Evolutionary conservation across 2,329 filamentous ascomycete genomes (phyloP).

Genomic region (Ceratocystis diversiconidia): DNA sequence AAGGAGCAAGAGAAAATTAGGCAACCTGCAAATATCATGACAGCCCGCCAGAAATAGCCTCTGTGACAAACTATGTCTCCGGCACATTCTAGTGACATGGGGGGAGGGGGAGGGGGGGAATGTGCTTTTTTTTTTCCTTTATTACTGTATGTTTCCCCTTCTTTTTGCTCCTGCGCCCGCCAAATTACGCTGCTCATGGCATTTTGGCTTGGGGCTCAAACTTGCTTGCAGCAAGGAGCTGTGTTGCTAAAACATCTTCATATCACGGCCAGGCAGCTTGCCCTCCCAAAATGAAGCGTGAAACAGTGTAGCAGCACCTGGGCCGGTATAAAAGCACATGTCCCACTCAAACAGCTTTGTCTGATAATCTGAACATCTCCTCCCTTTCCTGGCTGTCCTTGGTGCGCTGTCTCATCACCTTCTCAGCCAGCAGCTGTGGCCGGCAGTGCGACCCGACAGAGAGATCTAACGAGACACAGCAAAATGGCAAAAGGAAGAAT

Average conservation of each 20-base stretch:
- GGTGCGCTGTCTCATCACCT: not conserved
- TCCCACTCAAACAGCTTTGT: not conserved
- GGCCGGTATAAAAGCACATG: not conserved
- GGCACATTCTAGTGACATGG: not conserved
- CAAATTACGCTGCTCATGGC: not conserved
- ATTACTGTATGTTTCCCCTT: not conserved
- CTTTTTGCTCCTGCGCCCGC: not conserved
- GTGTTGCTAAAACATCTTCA: not conserved
- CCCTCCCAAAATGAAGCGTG: not conserved
- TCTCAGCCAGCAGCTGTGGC: not conserved
- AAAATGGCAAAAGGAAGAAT: not conserved
- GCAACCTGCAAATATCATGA: not conserved
- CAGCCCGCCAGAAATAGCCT: conserved; percentile 4
- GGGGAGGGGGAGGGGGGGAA: too few relatives aligned
- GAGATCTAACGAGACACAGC: not conserved
- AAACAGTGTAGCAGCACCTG: not conserved
- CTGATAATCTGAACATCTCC: not conserved
- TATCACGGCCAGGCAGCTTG: not conserved
- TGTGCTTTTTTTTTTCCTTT: not conserved
- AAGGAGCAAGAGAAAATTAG: not conserved
- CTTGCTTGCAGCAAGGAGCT: not conserved
- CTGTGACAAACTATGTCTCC: not conserved
- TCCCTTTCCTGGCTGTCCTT: not conserved
- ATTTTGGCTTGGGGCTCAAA: not conserved
- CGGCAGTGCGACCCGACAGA: not conserved